These are phyloP conservation scores for Penicillium sp. DNA, from an alignment of 2,329 filamentous ascomycete genomes.

Conservation along the genomic window DNA sequence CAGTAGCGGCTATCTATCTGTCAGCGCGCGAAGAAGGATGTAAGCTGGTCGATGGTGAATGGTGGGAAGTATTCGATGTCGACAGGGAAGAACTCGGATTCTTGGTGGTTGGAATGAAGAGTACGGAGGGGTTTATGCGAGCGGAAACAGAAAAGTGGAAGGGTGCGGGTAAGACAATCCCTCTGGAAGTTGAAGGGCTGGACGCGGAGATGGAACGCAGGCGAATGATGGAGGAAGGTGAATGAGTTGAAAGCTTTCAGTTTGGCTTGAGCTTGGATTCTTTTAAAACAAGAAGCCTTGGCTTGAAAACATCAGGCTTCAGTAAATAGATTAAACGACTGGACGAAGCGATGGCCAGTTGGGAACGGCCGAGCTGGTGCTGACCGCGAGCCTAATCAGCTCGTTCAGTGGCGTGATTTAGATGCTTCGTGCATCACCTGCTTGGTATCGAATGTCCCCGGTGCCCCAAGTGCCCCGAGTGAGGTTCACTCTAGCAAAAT, in stretches of 20 bases:
- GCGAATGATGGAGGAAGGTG: slow-evolving; percentile 45
- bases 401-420: too few species aligned
- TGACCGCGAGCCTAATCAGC: too few species aligned
- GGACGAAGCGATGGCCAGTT: not conserved
- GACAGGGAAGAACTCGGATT: slow-evolving; percentile 94
- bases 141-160: slow-evolving; percentile 63
- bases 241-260: slow-evolving; percentile 31
- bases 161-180: slow-evolving; percentile 53
- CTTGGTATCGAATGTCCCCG: too few species aligned
- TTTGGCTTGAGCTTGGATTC: not conserved
- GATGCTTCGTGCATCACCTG: too few species aligned
- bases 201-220: slow-evolving; percentile 64
- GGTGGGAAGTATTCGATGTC: slow-evolving; percentile 99
- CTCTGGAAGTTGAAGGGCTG: slow-evolving; percentile 62
- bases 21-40: slow-evolving; percentile 76
- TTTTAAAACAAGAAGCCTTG: not conserved
- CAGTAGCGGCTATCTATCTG: slow-evolving; percentile 88
- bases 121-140: slow-evolving; percentile 71
- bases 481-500: too few species aligned
- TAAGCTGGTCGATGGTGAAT: slow-evolving; percentile 80
- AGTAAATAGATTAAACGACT: not conserved
- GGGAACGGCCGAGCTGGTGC: too few species aligned
- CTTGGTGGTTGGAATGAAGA: slow-evolving; percentile 81
- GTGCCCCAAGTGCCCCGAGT: too few species aligned
- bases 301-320: not conserved